Evolutionary conservation across 345 rosid genomes (phyloP).

Genomic region (Sonneratia alba): DNA sequence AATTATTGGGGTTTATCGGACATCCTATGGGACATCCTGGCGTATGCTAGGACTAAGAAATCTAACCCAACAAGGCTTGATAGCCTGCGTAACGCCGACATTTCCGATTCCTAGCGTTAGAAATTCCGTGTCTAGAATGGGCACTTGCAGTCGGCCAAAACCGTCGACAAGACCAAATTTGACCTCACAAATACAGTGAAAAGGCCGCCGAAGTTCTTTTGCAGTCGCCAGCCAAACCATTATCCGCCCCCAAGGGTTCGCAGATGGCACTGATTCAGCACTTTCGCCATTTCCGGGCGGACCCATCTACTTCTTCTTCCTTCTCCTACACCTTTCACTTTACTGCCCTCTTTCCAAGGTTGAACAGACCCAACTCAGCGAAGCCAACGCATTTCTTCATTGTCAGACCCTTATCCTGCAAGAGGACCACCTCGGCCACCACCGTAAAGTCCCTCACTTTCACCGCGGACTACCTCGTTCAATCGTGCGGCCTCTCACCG

Average conservation of each 20-base stretch:
- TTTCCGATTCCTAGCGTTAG: no score
- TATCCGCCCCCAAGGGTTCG: background rate
- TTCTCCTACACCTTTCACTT: background rate
- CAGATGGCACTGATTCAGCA: background rate
- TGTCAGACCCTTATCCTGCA: background rate
- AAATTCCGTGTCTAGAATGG: no score
- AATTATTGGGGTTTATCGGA: no score
- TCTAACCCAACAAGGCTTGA: no score
- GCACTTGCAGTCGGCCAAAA: no score
- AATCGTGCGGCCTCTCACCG: conserved; percentile 17
- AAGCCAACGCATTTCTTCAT: background rate
- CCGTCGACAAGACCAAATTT: no score
- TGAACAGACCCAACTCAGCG: background rate
- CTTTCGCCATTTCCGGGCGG: background rate
- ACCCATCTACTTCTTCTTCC: background rate
- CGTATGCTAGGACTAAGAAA: no score
- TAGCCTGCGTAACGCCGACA: no score
- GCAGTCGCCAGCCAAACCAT: background rate
- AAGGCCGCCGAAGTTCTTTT: background rate
- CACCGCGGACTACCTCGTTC: conserved; percentile 9
- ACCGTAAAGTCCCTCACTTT: conserved; percentile 6
- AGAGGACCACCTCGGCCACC: background rate
- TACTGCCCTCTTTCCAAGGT: background rate
- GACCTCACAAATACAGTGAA: no score
- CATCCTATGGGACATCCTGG: no score